Evolutionary conservation across 1,284 basidiomycete species (phyloP).

Genomic region (Neonothopanus nambi): DNA sequence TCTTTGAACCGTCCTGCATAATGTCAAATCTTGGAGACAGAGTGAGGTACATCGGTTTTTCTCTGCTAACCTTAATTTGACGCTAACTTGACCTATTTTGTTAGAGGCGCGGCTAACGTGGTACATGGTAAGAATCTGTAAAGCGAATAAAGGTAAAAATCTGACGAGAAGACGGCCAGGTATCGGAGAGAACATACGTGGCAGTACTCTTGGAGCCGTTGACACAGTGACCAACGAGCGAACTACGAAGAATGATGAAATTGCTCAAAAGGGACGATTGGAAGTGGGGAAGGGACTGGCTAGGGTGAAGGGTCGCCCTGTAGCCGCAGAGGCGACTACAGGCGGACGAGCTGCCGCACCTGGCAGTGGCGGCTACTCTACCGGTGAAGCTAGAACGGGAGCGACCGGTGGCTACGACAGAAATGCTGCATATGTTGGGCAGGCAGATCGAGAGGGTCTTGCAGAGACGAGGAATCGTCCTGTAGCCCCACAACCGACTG

Average conservation of each 20-base stretch:
- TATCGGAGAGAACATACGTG: constrained; percentile 31
- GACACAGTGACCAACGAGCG: constrained; percentile 19
- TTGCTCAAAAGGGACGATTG: constrained; percentile 6
- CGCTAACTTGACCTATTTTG: not conserved
- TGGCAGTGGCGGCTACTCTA: not conserved
- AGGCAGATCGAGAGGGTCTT: too few relatives aligned
- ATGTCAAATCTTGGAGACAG: constrained; percentile 8
- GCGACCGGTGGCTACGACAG: not conserved
- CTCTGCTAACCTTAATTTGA: not conserved
- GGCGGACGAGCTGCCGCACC: not conserved
- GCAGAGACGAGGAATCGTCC: too few relatives aligned
- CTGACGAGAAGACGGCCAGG: constrained; percentile 17
- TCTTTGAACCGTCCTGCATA: too few relatives aligned
- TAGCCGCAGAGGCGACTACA: not conserved
- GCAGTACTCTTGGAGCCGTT: constrained; percentile 28
- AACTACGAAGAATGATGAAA: constrained; percentile 4
- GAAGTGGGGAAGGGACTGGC: constrained; percentile 1
- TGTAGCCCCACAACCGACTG: too few relatives aligned
- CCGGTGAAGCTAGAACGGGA: not conserved
- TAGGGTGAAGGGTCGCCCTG: not conserved
- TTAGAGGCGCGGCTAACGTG: constrained; percentile 1
- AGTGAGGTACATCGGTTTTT: constrained; percentile 2
- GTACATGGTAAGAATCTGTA: not conserved
- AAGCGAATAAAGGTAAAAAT: not conserved
- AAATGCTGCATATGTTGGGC: too few relatives aligned